Percentiles rank a stretch among this genome's conserved stretches.
Evolutionary conservation across 352 stramenopile genomes (phyloP).

Genomic region (Poterioochromonas sp.): DNA sequence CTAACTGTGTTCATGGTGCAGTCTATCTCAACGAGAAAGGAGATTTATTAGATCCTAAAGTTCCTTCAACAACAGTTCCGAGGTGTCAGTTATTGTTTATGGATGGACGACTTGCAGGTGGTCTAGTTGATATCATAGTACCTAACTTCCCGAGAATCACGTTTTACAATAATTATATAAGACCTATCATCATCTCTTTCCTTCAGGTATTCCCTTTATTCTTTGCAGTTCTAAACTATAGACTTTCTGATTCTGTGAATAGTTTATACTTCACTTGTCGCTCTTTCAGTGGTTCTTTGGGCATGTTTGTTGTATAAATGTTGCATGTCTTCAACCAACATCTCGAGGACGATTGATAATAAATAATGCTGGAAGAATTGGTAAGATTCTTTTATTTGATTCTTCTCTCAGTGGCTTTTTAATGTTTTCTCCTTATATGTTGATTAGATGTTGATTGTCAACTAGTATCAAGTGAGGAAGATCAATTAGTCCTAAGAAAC

Average conservation of each 20-base stretch:
- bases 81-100: not conserved
- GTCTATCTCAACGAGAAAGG: not conserved
- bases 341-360: too few species aligned
- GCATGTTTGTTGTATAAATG: too few species aligned
- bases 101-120: not conserved
- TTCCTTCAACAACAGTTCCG: not conserved
- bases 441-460: not conserved
- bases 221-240: too few species aligned
- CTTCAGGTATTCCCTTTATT: not conserved
- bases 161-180: not conserved
- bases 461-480: not conserved
- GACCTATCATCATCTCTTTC: not conserved
- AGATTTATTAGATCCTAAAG: not conserved
- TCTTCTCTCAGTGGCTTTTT: too few species aligned
- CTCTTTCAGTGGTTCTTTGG: too few species aligned
- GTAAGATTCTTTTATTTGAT: too few species aligned
- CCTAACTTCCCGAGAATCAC: not conserved
- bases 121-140: not conserved
- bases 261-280: too few species aligned
- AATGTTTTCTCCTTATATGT: too few species aligned
- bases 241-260: too few species aligned
- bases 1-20: constrained; percentile 5
- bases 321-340: too few species aligned
- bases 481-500: not conserved
- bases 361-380: too few species aligned